Percentiles rank a stretch among this genome's conserved stretches.
These are phyloP conservation scores for Heterobasidion irregulare DNA, from an alignment of 1,284 basidiomycete species.

Conservation along the genomic window DNA sequence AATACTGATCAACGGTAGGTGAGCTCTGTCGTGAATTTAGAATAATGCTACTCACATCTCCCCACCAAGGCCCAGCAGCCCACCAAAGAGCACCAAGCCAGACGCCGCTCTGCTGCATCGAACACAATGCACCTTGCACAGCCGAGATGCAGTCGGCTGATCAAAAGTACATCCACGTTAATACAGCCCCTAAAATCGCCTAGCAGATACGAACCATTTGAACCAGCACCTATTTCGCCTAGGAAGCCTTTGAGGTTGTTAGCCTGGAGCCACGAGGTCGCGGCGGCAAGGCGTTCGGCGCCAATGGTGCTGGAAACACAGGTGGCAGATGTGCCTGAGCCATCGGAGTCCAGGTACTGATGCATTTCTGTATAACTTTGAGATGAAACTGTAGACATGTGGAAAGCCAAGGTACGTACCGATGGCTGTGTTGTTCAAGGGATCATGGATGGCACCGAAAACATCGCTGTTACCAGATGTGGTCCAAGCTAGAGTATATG, in stretches of 20 bases:
- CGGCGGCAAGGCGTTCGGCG: slow-evolving; percentile 43
- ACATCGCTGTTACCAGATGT: slow-evolving; percentile 44
- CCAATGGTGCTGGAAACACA: slow-evolving; percentile 57
- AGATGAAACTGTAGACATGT: neutral
- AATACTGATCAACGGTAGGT: slow-evolving; percentile 32
- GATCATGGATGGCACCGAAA: slow-evolving; percentile 46
- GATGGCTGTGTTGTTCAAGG: slow-evolving; percentile 54
- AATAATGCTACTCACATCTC: slow-evolving; percentile 29
- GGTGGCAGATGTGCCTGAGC: slow-evolving; percentile 44
- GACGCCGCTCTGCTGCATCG: slow-evolving; percentile 49
- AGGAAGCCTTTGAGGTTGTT: slow-evolving; percentile 58
- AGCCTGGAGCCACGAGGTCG: slow-evolving; percentile 49
- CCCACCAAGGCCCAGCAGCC: slow-evolving; percentile 61
- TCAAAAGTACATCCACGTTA: neutral
- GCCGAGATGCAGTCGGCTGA: slow-evolving; percentile 37
- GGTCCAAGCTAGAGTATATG: slow-evolving; percentile 35
- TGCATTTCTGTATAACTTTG: slow-evolving; percentile 42
- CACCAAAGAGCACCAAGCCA: slow-evolving; percentile 54
- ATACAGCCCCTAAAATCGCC: neutral
- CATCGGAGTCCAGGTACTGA: slow-evolving; percentile 62
- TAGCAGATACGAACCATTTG: slow-evolving; percentile 29
- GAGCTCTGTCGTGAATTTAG: neutral
- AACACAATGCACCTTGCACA: slow-evolving; percentile 46
- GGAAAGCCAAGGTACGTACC: slow-evolving; percentile 21
- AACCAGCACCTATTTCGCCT: slow-evolving; percentile 55